Evolutionary conservation across 257 asterid genomes (phyloP).

Genomic region (Cynanchum wilfordii): DNA sequence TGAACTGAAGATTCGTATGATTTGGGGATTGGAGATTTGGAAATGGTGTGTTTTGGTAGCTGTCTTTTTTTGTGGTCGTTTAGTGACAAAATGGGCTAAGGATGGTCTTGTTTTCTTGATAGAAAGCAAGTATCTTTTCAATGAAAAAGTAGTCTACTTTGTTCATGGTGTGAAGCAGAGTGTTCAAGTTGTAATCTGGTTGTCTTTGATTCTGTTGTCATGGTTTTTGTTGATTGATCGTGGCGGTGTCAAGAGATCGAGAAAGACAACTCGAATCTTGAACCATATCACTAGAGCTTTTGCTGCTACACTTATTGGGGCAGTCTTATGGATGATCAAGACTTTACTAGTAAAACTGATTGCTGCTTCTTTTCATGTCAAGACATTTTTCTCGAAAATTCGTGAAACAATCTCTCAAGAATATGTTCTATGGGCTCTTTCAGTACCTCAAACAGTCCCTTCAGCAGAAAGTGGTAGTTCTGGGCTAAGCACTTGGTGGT

Average conservation of each 20-base stretch:
- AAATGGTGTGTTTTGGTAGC: conserved; percentile 27
- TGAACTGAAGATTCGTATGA: not conserved
- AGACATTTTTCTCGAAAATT: conserved; percentile 21
- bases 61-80: conserved; percentile 25
- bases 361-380: conserved; percentile 28
- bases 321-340: conserved; percentile 28
- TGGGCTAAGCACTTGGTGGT: not conserved
- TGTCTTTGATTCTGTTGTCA: conserved; percentile 23
- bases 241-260: conserved; percentile 7
- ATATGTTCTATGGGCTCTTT: not conserved
- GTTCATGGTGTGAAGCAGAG: conserved; percentile 22
- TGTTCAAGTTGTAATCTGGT: conserved; percentile 25
- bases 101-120: conserved; percentile 22
- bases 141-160: conserved; percentile 29
- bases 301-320: conserved; percentile 17
- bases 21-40: conserved; percentile 28
- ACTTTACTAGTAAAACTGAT: conserved; percentile 22
- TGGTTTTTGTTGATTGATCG: conserved; percentile 17
- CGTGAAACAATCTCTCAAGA: not conserved
- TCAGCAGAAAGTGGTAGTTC: not conserved
- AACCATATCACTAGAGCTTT: conserved; percentile 19
- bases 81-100: conserved; percentile 25
- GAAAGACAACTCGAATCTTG: conserved; percentile 5
- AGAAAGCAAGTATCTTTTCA: conserved; percentile 25
- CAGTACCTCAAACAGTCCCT: conserved; percentile 7